A percentile compares a stretch with the other conserved stretches of the same genome.
phyloP scores from a whole-genome alignment of 2,329 filamentous ascomycete species.

The Capronia americana region DNA sequence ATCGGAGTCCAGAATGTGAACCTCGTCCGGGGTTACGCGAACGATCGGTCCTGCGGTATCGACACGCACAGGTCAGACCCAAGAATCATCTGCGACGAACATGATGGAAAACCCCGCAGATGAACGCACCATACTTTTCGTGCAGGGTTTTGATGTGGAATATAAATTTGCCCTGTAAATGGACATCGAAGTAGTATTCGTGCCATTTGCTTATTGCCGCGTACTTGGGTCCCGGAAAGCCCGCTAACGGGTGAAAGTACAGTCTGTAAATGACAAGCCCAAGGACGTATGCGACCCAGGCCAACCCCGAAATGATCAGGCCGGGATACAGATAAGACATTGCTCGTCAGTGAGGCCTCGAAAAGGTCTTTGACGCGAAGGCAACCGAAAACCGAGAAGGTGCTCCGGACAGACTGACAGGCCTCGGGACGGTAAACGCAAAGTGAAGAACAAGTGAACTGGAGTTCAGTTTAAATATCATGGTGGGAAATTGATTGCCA shows the following conservation, averaged over 20 bases:
- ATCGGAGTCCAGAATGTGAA: slow-evolving; percentile 35
- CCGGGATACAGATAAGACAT: slow-evolving; percentile 13
- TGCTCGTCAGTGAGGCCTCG: background rate
- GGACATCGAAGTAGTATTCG: slow-evolving; percentile 45
- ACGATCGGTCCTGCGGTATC: slow-evolving; percentile 37
- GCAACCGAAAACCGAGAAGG: background rate
- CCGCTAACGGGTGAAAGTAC: slow-evolving; percentile 43
- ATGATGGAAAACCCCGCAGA: background rate
- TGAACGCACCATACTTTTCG: slow-evolving; percentile 42
- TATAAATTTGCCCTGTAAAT: slow-evolving; percentile 40
- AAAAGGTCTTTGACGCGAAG: background rate
- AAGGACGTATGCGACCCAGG: slow-evolving; percentile 15
- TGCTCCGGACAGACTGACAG: too few species aligned
- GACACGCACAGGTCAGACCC: background rate
- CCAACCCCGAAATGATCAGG: slow-evolving; percentile 4
- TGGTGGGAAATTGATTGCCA: background rate
- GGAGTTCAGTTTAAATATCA: slow-evolving; percentile 2
- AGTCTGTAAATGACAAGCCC: slow-evolving; percentile 27
- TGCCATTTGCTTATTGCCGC: slow-evolving; percentile 44
- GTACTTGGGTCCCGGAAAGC: slow-evolving; percentile 45
- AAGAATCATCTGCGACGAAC: background rate
- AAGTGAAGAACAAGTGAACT: background rate
- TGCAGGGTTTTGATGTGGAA: slow-evolving; percentile 45
- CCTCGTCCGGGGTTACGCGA: slow-evolving; percentile 35
- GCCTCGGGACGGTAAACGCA: background rate